These are phyloP conservation scores for Thyridium curvatum DNA, from an alignment of 2,329 filamentous ascomycete species.

Conservation along the genomic window DNA sequence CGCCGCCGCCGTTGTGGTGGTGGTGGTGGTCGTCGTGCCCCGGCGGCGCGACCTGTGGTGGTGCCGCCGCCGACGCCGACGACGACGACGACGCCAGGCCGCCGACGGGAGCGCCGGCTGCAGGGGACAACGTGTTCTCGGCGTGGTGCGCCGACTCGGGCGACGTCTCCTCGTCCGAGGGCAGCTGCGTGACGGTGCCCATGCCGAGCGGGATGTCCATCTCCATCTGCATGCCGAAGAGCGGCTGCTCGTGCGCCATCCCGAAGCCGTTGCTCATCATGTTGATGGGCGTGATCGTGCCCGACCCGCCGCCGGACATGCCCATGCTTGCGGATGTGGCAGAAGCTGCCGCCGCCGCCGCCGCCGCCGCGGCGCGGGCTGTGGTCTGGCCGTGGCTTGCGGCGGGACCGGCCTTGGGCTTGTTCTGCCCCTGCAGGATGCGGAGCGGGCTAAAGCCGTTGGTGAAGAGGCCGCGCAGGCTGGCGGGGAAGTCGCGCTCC, in stretches of 20 bases:
- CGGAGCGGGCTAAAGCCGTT: constrained; percentile 28
- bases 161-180: constrained; percentile 14
- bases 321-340: too few relatives aligned
- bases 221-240: constrained; percentile 1
- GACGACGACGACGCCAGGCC: too few relatives aligned
- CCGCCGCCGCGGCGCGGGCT: not conserved
- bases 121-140: too few relatives aligned
- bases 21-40: constrained; percentile 4
- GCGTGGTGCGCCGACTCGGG: constrained; percentile 4
- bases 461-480: constrained; percentile 28
- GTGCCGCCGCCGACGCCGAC: constrained; percentile 4
- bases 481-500: constrained; percentile 33
- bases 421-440: constrained; percentile 20
- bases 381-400: not conserved
- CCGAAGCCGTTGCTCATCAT: constrained; percentile 1
- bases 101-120: too few relatives aligned
- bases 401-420: constrained; percentile 3
- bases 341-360: not conserved
- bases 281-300: not conserved
- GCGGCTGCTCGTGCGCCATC: not conserved
- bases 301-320: too few relatives aligned
- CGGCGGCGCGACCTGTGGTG: too few relatives aligned
- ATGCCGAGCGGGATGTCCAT: constrained; percentile 6
- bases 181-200: constrained; percentile 5
- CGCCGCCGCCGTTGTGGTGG: constrained; percentile 10